A percentile compares a stretch with the other conserved stretches of the same genome.
Evolutionary conservation across 1,284 basidiomycete species (phyloP).

Genomic region (Cutaneotrichosporon cutaneum): DNA sequence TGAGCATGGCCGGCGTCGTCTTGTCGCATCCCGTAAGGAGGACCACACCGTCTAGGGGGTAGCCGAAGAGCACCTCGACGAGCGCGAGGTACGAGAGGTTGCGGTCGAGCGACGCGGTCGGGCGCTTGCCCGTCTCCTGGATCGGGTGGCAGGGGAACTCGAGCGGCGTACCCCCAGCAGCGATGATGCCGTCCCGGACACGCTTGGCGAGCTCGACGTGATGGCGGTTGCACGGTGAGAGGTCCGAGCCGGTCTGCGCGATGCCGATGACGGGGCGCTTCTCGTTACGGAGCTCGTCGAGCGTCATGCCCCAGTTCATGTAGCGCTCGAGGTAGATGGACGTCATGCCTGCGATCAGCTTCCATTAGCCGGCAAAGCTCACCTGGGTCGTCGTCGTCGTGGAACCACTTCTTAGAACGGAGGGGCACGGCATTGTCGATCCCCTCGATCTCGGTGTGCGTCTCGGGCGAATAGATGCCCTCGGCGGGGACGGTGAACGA

Average conservation of each 20-base stretch:
- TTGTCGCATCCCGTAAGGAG: slow-evolving; percentile 53
- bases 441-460: slow-evolving; percentile 25
- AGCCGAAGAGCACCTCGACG: slow-evolving; percentile 51
- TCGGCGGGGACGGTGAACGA: slow-evolving; percentile 45
- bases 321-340: slow-evolving; percentile 49
- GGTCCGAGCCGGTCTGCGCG: slow-evolving; percentile 55
- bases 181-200: slow-evolving; percentile 51
- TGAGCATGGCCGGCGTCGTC: slow-evolving; percentile 54
- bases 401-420: slow-evolving; percentile 49
- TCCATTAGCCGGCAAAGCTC: slow-evolving; percentile 10
- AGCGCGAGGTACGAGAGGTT: slow-evolving; percentile 50
- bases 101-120: slow-evolving; percentile 49
- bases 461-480: slow-evolving; percentile 23
- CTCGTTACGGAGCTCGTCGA: slow-evolving; percentile 54
- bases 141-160: slow-evolving; percentile 54
- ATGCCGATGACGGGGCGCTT: slow-evolving; percentile 90
- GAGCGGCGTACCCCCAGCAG: slow-evolving; percentile 50
- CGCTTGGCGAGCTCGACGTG: slow-evolving; percentile 51
- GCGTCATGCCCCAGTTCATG: slow-evolving; percentile 48
- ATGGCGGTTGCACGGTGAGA: slow-evolving; percentile 50
- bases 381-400: slow-evolving; percentile 42
- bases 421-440: slow-evolving; percentile 41
- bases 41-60: slow-evolving; percentile 51
- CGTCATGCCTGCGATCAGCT: slow-evolving; percentile 31
- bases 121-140: slow-evolving; percentile 53